Base-by-base conservation (phyloP, 2,329 filamentous ascomycete genomes). In the Venturia nashicola region DNA sequence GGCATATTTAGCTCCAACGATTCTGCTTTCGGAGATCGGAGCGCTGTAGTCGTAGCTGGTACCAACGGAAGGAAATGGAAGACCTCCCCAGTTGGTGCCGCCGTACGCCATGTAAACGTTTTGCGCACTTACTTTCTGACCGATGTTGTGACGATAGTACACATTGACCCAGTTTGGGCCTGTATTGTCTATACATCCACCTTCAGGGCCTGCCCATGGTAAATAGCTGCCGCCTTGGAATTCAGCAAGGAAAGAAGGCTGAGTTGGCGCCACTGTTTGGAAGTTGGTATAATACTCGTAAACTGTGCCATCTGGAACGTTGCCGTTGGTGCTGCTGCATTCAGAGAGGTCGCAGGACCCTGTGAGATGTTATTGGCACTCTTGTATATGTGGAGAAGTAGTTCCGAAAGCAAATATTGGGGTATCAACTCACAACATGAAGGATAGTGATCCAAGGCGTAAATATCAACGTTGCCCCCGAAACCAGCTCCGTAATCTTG, bases 11-110 rank as follows among this genome's bases (percentile, higher is more conserved):
- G 91, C 88, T 1, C 88, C 82, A 36, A 80, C 76, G 3, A 93
- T 77, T 27, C 89, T 81, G 46, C 88, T 84, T 70, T 94, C 90
- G 0, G 81, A 80, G 62, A 93, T 90, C 6, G 80, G 77, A 4
- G 84, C 79, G 5, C 82, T 81, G 68, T 85, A 86, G 68, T 86
- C 83, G 69, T 86, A 86, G 2, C 78, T 81, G 0, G 78, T 79
- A 68, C 79, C 79, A 8, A 71, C 77, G 44, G 84, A 85, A 7
- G 86, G 81, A 67, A 90, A 83, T 0, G 88, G 87, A 7, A 90
- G 74, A 66, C 91, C 91, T 0, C 89, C 89, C 89, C 89, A 93
- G 71, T 93, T 94, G 0, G 89, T 91, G 5, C 89, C 90, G 80
- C 78, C 81, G 5, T 81, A 62, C 0, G 85, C 46, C 46, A 87